A percentile compares a stretch with the other conserved stretches of the same genome.
Conservation (phyloP, 2,329 filamentous ascomycete genomes). For the Clonostachys rosea region DNA sequence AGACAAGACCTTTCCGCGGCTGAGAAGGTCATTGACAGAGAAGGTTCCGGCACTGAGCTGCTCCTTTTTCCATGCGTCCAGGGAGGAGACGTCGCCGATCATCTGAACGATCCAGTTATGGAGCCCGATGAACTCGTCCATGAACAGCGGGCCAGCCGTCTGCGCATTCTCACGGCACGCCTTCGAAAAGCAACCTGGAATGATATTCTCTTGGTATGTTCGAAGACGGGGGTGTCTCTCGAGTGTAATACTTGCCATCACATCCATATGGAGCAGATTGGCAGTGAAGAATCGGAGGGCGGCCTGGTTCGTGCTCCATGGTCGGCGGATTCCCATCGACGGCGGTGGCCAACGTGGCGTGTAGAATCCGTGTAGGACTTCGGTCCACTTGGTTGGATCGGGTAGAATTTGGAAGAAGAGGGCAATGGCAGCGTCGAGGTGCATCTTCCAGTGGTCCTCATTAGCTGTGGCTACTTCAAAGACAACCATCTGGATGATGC, state of each 20-base stretch:
- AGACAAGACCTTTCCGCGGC: conserved; percentile 35
- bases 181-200: conserved; percentile 19
- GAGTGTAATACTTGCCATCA: conserved; percentile 41
- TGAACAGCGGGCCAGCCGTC: conserved; percentile 23
- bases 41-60: conserved; percentile 35
- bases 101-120: conserved; percentile 51
- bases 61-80: conserved; percentile 52
- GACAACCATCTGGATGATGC: conserved; percentile 47
- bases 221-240: conserved; percentile 34
- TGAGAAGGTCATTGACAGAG: conserved; percentile 37
- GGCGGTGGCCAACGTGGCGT: conserved; percentile 25
- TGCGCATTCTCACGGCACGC: conserved; percentile 9
- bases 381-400: conserved; percentile 26
- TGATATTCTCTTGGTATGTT: conserved; percentile 30
- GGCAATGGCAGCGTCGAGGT: conserved; percentile 42
- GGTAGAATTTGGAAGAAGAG: conserved; percentile 42
- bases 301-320: conserved; percentile 39
- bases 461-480: conserved; percentile 43
- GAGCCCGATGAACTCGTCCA: conserved; percentile 49
- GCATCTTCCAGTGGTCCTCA: conserved; percentile 43
- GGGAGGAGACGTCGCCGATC: conserved; percentile 46
- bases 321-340: conserved; percentile 20
- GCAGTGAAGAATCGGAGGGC: conserved; percentile 41
- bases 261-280: conserved; percentile 41
- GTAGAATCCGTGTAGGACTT: conserved; percentile 21